Evolutionary conservation across 164 flowering plant genomes (phyloP), one percentile per base, ranked within the genome.

Genomic region (Santalum album): DNA sequence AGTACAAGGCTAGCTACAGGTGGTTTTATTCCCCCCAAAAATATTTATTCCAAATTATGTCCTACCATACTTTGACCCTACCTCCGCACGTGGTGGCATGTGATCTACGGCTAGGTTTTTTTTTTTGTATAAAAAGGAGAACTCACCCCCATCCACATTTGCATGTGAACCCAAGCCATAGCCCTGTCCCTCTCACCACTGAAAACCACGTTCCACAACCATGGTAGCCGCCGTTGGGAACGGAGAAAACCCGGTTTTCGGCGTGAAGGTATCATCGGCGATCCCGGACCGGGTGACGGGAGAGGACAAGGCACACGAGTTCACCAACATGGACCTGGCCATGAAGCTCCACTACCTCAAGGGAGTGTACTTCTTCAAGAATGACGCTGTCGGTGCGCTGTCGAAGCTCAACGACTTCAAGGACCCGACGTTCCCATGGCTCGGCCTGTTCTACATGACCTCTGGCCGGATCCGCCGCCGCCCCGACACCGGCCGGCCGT

Each of bases 231-330:
- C n/a, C n/a, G n/a, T n/a, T n/a, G n/a, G n/a, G n/a, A n/a, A n/a
- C n/a, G 63, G 74, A 36, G 66, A 46, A 26, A 47, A 39, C 29
- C 64, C 29, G n/a, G 59, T 78, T 7, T 59, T 60, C 40, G 70
- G 51, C 69, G 5, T 67, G 3, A 72, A 48, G 58, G 26, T 75
- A 1, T 81, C 94, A 0, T 67, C 94, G 14, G 87, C 78, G n/a
- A 88, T 75, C 42, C 87, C 96, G n/a, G 84, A 73, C 1, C 52
- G 25, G 1, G 65, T 67, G 4, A 77, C 82, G 1, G 84, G 71
- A 6, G 78, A 75, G 24, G 61, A 69, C 45, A 64, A 52, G 32
- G 68, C 40, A 11, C 67, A 60, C 9, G 71, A 75, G 29, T 16
- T 16, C 42, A 11, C 42, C 42, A 15, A 4, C 42, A 38, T 38